Percentiles rank a stretch among this genome's conserved stretches.
These are phyloP conservation scores for Aulographum hederae DNA, from an alignment of 2,329 filamentous ascomycete genomes.

Conservation along the genomic window DNA sequence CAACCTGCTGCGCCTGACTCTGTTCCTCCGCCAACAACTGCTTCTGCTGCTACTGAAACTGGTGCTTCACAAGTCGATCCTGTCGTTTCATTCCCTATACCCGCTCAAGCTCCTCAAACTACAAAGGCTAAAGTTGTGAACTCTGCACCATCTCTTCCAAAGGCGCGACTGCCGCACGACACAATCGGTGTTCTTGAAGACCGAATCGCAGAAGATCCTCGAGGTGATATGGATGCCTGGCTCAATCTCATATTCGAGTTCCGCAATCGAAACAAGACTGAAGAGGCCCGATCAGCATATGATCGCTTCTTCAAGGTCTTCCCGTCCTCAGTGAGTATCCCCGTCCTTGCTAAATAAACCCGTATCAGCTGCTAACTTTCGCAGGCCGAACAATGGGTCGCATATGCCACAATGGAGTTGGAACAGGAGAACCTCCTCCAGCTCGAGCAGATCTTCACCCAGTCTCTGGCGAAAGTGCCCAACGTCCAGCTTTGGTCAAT, in stretches of 20 bases:
- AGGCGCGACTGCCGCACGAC: constrained; percentile 49
- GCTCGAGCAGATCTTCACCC: constrained; percentile 69
- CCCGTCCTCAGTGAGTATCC: constrained; percentile 64
- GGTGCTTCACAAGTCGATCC: constrained; percentile 5
- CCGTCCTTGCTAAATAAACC: background rate
- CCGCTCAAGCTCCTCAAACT: constrained; percentile 4
- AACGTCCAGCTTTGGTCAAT: constrained; percentile 81
- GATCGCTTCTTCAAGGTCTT: constrained; percentile 78
- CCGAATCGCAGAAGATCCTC: constrained; percentile 78
- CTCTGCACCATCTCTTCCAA: constrained; percentile 12
- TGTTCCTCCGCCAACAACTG: constrained; percentile 15
- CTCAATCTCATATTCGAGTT: constrained; percentile 71
- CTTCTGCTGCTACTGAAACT: constrained; percentile 15
- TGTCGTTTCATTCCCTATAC: constrained; percentile 6
- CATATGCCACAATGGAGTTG: constrained; percentile 78
- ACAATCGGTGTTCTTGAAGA: constrained; percentile 69
- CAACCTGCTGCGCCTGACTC: constrained; percentile 18
- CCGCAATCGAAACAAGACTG: constrained; percentile 61
- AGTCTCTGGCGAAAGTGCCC: constrained; percentile 59
- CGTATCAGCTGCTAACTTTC: constrained; percentile 4
- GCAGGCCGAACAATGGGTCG: constrained; percentile 81
- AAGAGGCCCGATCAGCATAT: constrained; percentile 64
- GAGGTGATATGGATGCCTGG: constrained; percentile 88
- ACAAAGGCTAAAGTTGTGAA: background rate
- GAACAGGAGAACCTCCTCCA: constrained; percentile 65